phyloP scores from a whole-genome alignment of 768 basidiomycete species.

The Tephrocybe sp. region DNA sequence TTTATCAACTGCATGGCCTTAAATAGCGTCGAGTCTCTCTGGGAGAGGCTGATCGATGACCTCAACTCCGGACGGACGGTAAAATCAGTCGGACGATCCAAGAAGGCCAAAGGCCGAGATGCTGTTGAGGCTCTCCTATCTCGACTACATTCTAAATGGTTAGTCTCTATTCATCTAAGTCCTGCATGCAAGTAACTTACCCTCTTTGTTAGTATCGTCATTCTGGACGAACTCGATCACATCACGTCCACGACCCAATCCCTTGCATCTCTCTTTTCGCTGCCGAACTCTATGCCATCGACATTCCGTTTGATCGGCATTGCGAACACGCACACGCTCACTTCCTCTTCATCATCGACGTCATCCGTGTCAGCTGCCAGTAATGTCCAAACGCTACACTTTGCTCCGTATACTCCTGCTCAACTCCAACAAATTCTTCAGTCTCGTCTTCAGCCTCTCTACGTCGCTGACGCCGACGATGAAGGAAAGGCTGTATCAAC shows the following conservation, averaged over 20 bases:
- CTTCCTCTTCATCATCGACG: slow-evolving; percentile 46
- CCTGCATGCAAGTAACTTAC: slow-evolving; percentile 13
- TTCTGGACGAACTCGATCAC: slow-evolving; percentile 89
- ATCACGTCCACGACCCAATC: slow-evolving; percentile 61
- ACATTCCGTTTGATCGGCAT: slow-evolving; percentile 77
- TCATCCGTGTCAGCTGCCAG: slow-evolving; percentile 33
- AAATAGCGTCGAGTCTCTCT: slow-evolving; percentile 63
- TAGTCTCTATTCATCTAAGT: slow-evolving; percentile 13
- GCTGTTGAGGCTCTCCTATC: slow-evolving; percentile 45
- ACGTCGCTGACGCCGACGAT: slow-evolving; percentile 30
- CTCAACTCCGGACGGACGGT: slow-evolving; percentile 37
- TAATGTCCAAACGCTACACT: slow-evolving; percentile 68
- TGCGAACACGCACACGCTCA: slow-evolving; percentile 87
- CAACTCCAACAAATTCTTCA: slow-evolving; percentile 72
- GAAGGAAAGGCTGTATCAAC: slow-evolving; percentile 26
- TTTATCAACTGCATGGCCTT: slow-evolving; percentile 83
- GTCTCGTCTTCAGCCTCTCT: slow-evolving; percentile 58
- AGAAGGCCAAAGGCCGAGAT: slow-evolving; percentile 49
- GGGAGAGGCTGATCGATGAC: slow-evolving; percentile 67
- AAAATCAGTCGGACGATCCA: slow-evolving; percentile 32
- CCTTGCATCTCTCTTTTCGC: slow-evolving; percentile 63
- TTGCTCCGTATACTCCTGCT: slow-evolving; percentile 72
- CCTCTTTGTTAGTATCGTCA: slow-evolving; percentile 52
- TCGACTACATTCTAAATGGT: slow-evolving; percentile 56
- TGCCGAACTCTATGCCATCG: slow-evolving; percentile 54